Conservation (phyloP, 176 grass and related monocot genomes). For the Hyparrhenia diplandra region DNA sequence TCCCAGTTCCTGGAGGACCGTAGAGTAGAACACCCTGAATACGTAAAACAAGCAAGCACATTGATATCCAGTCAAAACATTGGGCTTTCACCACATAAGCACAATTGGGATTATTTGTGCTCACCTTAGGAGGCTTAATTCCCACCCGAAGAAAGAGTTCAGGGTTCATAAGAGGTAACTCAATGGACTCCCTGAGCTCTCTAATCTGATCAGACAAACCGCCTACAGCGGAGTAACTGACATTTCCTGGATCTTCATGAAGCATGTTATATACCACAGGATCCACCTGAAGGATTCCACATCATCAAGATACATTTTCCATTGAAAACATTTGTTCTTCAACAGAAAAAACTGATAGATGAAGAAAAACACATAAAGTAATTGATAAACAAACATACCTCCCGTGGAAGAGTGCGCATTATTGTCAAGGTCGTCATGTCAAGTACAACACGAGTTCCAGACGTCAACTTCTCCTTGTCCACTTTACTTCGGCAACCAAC, state of each 20-base stretch:
- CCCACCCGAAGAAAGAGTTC: slow-evolving; percentile 93
- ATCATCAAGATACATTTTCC: background rate
- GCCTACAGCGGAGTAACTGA: slow-evolving; percentile 97
- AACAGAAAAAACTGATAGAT: slow-evolving; percentile 6
- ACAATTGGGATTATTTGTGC: background rate
- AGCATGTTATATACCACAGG: slow-evolving; percentile 99
- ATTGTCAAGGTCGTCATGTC: slow-evolving; percentile 99
- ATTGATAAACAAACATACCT: slow-evolving; percentile 47
- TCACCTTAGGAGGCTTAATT: slow-evolving; percentile 98
- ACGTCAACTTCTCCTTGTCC: slow-evolving; percentile 95
- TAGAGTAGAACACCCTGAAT: slow-evolving; percentile 97
- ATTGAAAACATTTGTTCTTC: background rate
- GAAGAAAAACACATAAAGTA: background rate
- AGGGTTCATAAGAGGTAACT: slow-evolving; percentile 94
- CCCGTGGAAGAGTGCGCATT: slow-evolving; percentile 93
- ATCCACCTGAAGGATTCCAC: slow-evolving; percentile 63
- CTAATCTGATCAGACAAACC: slow-evolving; percentile 96
- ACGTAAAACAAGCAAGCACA: slow-evolving; percentile 7
- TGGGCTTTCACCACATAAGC: background rate
- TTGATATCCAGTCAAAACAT: slow-evolving; percentile 3
- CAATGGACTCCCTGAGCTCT: slow-evolving; percentile 95
- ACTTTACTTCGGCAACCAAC: slow-evolving; percentile 99
- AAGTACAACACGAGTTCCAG: slow-evolving; percentile 95
- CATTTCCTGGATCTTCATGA: slow-evolving; percentile 97
- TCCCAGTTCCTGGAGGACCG: slow-evolving; percentile 94